Conservation (phyloP, 192 early-diverging fungal genomes). For the Linnemannia hyalina region DNA sequence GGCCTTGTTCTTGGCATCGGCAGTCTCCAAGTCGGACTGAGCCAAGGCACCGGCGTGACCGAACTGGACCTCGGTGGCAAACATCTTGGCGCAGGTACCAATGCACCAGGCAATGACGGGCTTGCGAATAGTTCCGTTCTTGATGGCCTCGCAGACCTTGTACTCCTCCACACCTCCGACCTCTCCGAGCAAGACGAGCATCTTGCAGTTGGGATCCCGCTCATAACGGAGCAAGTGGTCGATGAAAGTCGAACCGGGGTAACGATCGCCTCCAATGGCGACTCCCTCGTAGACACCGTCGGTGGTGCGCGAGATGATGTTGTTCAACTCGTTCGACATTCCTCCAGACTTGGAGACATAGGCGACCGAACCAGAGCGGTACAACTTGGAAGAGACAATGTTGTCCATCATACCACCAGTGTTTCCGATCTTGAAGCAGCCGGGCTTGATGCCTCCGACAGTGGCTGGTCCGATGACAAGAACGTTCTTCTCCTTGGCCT, state of each 20-base stretch:
- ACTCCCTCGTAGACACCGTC: constrained; percentile 98
- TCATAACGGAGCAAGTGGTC: constrained; percentile 97
- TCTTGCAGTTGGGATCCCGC: constrained; percentile 91
- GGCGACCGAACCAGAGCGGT: constrained; percentile 93
- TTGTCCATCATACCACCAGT: constrained; percentile 99
- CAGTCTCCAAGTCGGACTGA: constrained; percentile 95
- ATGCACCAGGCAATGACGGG: constrained; percentile 99
- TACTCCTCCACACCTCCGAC: constrained; percentile 98
- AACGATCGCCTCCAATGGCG: constrained; percentile 98
- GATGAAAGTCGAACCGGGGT: constrained; percentile 97
- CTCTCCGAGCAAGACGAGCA: constrained; percentile 94
- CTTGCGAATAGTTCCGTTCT: constrained; percentile 90
- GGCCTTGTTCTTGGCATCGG: constrained; percentile 93
- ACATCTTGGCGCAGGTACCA: constrained; percentile 98
- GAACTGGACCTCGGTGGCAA: constrained; percentile 97
- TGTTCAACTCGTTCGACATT: constrained; percentile 99
- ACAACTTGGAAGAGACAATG: constrained; percentile 97
- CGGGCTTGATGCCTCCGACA: constrained; percentile 98
- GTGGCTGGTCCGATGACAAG: constrained; percentile 96
- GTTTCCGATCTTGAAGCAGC: constrained; percentile 99
- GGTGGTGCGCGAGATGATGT: constrained; percentile 95
- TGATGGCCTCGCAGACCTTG: constrained; percentile 90
- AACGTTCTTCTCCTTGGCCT: constrained; percentile 82
- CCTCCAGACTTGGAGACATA: constrained; percentile 99
- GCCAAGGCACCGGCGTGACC: constrained; percentile 97